phyloP scores from a whole-genome alignment of 352 stramenopile genomes.

The Hyaloperonospora arabidopsidis region DNA sequence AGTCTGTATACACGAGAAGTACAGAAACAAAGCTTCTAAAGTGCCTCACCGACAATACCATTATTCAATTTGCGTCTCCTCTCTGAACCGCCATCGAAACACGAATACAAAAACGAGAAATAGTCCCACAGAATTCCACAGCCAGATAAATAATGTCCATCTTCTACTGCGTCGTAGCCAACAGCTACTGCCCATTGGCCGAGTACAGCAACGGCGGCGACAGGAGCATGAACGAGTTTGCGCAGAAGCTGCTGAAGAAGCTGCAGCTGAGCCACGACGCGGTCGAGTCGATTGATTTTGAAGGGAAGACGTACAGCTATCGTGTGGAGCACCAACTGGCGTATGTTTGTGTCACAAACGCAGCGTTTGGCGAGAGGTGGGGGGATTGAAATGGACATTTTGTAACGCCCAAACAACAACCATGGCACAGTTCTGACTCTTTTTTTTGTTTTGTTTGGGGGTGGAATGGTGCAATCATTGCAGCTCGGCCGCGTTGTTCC shows the following conservation, averaged over 20 bases:
- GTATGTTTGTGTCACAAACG: slow-evolving; percentile 80
- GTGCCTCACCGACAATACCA: too few relatives aligned
- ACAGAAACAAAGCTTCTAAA: too few relatives aligned
- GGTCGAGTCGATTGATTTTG: slow-evolving; percentile 75
- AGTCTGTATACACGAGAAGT: too few relatives aligned
- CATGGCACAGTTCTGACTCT: too few relatives aligned
- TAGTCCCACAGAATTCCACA: too few relatives aligned
- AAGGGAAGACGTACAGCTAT: slow-evolving; percentile 82
- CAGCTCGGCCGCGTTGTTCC: slow-evolving; percentile 72
- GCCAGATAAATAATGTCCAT: slow-evolving; percentile 47
- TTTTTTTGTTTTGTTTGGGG: slow-evolving; percentile 3
- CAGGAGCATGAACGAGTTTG: slow-evolving; percentile 84
- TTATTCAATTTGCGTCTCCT: too few relatives aligned
- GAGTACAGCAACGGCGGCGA: slow-evolving; percentile 78
- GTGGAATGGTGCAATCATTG: too few relatives aligned
- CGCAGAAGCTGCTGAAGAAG: slow-evolving; percentile 81
- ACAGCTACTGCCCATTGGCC: slow-evolving; percentile 67
- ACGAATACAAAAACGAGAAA: too few relatives aligned
- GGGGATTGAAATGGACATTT: neutral
- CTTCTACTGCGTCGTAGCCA: slow-evolving; percentile 84
- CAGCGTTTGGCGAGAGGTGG: slow-evolving; percentile 64
- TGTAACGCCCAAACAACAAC: neutral
- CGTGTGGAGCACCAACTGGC: slow-evolving; percentile 77
- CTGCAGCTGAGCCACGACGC: slow-evolving; percentile 65
- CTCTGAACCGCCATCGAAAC: too few relatives aligned